phyloP scores from a whole-genome alignment of 2,329 filamentous ascomycete genomes.

The Rutstroemia sp. region DNA sequence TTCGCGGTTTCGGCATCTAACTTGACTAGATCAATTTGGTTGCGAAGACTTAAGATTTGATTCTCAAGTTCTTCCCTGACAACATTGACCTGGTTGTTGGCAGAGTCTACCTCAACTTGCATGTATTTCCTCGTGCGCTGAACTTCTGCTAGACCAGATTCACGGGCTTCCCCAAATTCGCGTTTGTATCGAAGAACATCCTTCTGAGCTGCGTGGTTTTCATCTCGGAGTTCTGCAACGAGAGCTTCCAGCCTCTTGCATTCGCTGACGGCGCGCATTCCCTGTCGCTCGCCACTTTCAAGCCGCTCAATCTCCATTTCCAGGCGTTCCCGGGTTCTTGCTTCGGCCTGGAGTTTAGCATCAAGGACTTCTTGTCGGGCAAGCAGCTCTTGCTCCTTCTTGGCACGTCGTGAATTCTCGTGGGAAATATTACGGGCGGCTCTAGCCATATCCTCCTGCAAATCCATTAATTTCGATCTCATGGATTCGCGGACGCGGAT shows the following conservation, averaged over 20 bases:
- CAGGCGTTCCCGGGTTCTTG: constrained; percentile 59
- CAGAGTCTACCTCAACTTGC: constrained; percentile 73
- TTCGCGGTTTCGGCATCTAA: constrained; percentile 76
- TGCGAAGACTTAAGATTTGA: constrained; percentile 63
- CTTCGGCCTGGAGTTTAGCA: constrained; percentile 66
- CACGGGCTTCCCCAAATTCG: constrained; percentile 77
- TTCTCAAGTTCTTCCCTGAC: constrained; percentile 76
- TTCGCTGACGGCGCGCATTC: constrained; percentile 56
- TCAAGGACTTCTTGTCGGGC: constrained; percentile 76
- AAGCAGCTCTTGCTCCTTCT: constrained; percentile 70
- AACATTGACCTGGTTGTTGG: constrained; percentile 79
- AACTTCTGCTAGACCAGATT: constrained; percentile 71
- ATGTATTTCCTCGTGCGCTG: constrained; percentile 72
- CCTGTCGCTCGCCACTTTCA: constrained; percentile 56
- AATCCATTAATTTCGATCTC: constrained; percentile 72
- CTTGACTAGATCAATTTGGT: constrained; percentile 69
- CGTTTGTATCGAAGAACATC: constrained; percentile 53
- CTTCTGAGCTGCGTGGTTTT: constrained; percentile 52
- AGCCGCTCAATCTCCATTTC: constrained; percentile 60
- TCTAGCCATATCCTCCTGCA: constrained; percentile 80
- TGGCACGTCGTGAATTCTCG: constrained; percentile 72
- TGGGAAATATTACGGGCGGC: constrained; percentile 73
- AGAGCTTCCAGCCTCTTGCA: constrained; percentile 51
- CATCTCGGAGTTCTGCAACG: constrained; percentile 50
- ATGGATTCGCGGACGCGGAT: constrained; percentile 77